Base-by-base conservation (phyloP, 2,329 filamentous ascomycete species). In the Fusarium denticulatum region DNA sequence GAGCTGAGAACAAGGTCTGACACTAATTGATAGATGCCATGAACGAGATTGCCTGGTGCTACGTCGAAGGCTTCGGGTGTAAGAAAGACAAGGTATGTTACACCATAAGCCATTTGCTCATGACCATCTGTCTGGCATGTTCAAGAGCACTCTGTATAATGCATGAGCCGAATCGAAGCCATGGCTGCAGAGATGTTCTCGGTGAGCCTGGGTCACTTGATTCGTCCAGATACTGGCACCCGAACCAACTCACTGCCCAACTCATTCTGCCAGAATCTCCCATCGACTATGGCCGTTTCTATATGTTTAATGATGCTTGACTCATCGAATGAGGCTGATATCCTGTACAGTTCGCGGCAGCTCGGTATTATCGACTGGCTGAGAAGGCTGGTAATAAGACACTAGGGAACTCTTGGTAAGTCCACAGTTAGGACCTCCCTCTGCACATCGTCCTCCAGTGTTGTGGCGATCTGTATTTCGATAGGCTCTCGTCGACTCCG, bases 1-100 rank as follows among this genome's bases (percentile, higher is more conserved):
- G 45, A 37, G 39, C 53, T 34, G 47, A 49, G 52, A 61, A 58
- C 65, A 53, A 52, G 59, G 65, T 49, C 40, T 65, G 47, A 65
- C 71, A 46, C 69, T 60, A 55, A 47, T 60, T 62, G 67, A 69
- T 76, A 91, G 96, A 99, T 85, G 96, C 95, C 65, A 97, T 98
- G 95, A 97, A 98, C 80, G 96, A 98, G 83, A 92, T 92, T 60
- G 96, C 92, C 40, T 97, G 95, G 94, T 99, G 96, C 85, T 98
- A 96, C 87, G 83, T 97, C 34, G 93, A 98, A 81, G 96, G 96
- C n/a, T 97, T 97, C 83, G 96, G 96, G 39, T 96, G 95, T 80
- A 96, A 95, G 83, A 99, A 98, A 83, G 95, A 99, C 86, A 98
- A 97, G 93, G 96, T 98, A 88, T 83, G 94, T 89, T 60, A 50